Conservation (phyloP, 2,329 filamentous ascomycete genomes). For the Davidsoniella neocaledoniae region DNA sequence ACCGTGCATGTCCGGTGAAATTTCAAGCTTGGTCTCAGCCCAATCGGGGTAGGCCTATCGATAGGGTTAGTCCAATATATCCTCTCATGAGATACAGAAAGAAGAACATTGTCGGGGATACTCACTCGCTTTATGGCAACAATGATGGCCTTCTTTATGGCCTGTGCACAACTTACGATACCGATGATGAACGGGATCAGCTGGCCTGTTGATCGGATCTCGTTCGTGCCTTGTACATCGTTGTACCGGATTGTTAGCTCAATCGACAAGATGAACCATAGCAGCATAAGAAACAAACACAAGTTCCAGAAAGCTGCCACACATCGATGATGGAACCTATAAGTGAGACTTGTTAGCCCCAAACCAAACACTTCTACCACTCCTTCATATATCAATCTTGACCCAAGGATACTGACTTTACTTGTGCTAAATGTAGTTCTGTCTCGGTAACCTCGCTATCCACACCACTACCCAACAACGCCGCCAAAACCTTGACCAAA, state of each 20-base stretch:
- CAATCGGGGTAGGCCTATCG: slow-evolving; percentile 8
- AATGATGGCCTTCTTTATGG: slow-evolving; percentile 6
- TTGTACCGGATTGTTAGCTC: slow-evolving; percentile 9
- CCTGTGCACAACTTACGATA: slow-evolving; percentile 8
- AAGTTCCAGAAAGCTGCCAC: slow-evolving; percentile 1
- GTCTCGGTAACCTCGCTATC: not conserved
- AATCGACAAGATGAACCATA: slow-evolving; percentile 8
- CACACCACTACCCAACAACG: slow-evolving; percentile 5
- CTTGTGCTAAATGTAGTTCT: not conserved
- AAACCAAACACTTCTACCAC: no score
- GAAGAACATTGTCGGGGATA: not conserved
- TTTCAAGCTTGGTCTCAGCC: slow-evolving; percentile 6
- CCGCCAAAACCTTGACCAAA: slow-evolving; percentile 6
- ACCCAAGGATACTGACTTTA: not conserved
- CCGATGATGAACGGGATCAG: slow-evolving; percentile 11
- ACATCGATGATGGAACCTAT: not conserved
- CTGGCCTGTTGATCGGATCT: slow-evolving; percentile 8
- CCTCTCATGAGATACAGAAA: not conserved
- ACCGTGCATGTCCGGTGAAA: slow-evolving; percentile 7
- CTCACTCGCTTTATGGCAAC: slow-evolving; percentile 7
- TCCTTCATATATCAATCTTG: no score
- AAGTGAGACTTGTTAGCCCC: no score
- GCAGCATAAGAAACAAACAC: slow-evolving; percentile 1
- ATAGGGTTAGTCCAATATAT: slow-evolving; percentile 1
- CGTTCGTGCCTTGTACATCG: slow-evolving; percentile 3